These are phyloP conservation scores for Citrus cavaleriei DNA, from an alignment of 345 rosid species.

Conservation along the genomic window DNA sequence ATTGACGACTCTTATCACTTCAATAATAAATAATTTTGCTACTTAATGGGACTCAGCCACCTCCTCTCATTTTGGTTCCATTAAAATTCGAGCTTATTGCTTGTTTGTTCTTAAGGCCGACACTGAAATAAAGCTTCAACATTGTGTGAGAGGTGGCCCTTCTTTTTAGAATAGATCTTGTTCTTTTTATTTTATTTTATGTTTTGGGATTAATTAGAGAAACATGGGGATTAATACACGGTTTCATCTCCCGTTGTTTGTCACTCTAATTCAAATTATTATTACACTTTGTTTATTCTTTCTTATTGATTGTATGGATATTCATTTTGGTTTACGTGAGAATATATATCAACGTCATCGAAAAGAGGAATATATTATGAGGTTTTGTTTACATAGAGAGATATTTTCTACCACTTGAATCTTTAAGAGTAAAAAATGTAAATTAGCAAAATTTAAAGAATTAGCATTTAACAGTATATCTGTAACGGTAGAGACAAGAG, in stretches of 20 bases:
- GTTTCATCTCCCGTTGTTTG: not conserved
- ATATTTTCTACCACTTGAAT: no score
- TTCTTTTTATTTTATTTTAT: not conserved
- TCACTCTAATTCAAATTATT: not conserved
- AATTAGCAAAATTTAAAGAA: no score
- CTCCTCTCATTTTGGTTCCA: constrained; percentile 9
- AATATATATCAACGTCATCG: not conserved
- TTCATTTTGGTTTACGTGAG: not conserved
- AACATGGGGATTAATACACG: constrained; percentile 7
- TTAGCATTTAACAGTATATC: no score
- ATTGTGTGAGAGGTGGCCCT: constrained; percentile 26
- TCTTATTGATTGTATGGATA: not conserved
- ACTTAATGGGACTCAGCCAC: not conserved
- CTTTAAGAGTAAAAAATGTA: no score
- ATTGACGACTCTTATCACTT: not conserved
- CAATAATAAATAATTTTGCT: not conserved
- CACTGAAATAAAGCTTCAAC: constrained; percentile 30
- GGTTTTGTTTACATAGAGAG: not conserved
- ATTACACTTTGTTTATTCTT: no score
- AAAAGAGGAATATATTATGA: not conserved
- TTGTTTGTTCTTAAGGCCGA: constrained; percentile 13
- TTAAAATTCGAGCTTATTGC: constrained; percentile 34
- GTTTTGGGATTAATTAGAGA: constrained; percentile 11
- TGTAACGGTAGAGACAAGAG: no score
- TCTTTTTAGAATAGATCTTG: constrained; percentile 40